Base-by-base conservation (phyloP, 1,284 basidiomycete species). In the Ustilago curta region DNA sequence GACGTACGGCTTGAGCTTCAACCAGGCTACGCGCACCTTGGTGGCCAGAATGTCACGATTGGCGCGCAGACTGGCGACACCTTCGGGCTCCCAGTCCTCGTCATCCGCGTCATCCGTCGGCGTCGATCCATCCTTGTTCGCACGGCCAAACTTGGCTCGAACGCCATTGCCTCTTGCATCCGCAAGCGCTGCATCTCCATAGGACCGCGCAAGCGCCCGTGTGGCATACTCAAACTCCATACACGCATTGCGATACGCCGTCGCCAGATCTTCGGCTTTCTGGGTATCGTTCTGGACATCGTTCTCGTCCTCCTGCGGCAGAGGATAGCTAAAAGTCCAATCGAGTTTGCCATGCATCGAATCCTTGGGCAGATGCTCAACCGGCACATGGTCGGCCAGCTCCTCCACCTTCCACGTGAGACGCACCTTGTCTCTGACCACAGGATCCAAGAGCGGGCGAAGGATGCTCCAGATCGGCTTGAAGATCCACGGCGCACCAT, bases 401-500 rank as follows among this genome's bases (percentile, higher is more conserved):
- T 82, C 79, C 23, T 82, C 79, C 0, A 74, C 66, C 35, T 66
- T 73, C 60, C 70, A 72, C 8, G 80, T 82, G 31, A 82, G 65
- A 35, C 71, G 75, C 11, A 83, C 70, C 55, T 83, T 83, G 62
- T 83, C 81, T 32, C 81, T 54, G 31, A 83, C 81, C 8, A 83
- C 76, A 1, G 81, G 81, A 67, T 83, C 79, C 21, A 83, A 51
- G 35, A 83, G 55, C 9, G 81, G 81, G 25, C 75, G 63, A 4
- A 83, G 59, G 42, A 83, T 81, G 49, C 70, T 66, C 81, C 81
- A 83, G 54, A 83, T 80, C 4, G 79, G 79, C 52, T 77, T 79
- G 51, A 83, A 83, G 68, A 83, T 79, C 81, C 81, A 83, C 2
- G 81, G 81, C 21, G 81, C 77, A 40, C 78, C 70, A 55, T 81